Base-by-base conservation (phyloP, 1,284 basidiomycete species). In the Butyriboletus appendiculatus region DNA sequence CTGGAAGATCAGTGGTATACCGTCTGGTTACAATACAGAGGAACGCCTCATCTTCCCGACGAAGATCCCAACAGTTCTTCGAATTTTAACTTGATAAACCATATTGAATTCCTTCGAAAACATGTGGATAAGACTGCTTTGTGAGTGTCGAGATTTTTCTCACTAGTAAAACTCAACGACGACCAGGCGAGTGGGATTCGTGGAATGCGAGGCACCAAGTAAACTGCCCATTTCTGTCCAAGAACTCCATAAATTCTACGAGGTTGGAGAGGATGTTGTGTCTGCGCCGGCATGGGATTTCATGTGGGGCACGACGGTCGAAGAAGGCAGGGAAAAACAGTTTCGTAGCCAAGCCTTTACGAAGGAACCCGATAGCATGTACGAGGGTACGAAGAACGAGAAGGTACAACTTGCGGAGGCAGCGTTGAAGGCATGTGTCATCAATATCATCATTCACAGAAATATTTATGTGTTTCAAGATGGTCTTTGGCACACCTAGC, bases 61-160 rank as follows among this genome's bases (percentile, higher is more conserved):
- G 78, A 82, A 7, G 79, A 92, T 62, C 84, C 82, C 6, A 72
- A 75, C 22, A 89, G 86, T 66, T 72, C 85, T 16, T 82, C 78
- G 7, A 82, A 92, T 40, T 95, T 97, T 64, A 83, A 93, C 68
- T 72, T 96, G 12, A 74, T 82, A 24, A 77, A 78, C 16, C 94
- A 96, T 61, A 69, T 96, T 35, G 82, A 87, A 57, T 94, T 93
- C 65, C 76, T 97, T 48, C 81, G 95, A 37, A 78, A 79, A 14
- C 79, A 90, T 61, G 78, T 97, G 42, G 91, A 96, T 70, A 96
- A 96, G 73, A 86, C 84, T 65, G 83, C 88, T 1, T 65, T 95
- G 92, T 94, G 65, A 71, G 92, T 81, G 4, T 38, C 33, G 8
- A 47, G 3, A 24, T n/a, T 20, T 38, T 46, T 50, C 9, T 32